Conservation (phyloP, 163 green algal species). For the Smithsoniella earleae region DNA sequence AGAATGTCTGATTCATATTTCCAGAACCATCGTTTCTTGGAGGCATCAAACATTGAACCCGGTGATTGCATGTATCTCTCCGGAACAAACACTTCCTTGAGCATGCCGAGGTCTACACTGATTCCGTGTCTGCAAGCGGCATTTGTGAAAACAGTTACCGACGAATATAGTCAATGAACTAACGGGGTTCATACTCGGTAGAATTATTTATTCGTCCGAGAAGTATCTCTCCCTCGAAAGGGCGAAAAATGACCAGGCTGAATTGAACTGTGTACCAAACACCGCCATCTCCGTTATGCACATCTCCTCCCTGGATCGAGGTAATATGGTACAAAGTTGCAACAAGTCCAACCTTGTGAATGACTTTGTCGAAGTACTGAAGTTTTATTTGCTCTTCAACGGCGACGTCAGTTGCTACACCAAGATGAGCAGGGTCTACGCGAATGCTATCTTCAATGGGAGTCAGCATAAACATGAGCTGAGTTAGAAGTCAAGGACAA, state of each 20-base stretch:
- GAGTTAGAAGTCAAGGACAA: too few relatives aligned
- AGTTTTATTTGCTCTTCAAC: constrained; percentile 62
- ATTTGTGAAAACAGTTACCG: not conserved
- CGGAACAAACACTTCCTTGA: constrained; percentile 78
- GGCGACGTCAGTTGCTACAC: constrained; percentile 49
- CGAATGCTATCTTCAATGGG: constrained; percentile 66
- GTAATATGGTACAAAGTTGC: constrained; percentile 83
- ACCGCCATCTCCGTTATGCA: constrained; percentile 75
- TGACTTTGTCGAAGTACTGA: constrained; percentile 68
- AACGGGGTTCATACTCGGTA: constrained; percentile 40
- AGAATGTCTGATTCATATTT: constrained; percentile 66
- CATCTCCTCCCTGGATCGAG: constrained; percentile 65
- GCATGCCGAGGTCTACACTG: constrained; percentile 80
- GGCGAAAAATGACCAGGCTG: constrained; percentile 77
- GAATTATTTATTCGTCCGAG: constrained; percentile 62
- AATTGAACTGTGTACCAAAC: constrained; percentile 69
- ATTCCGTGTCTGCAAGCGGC: constrained; percentile 51
- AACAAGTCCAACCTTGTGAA: constrained; percentile 69
- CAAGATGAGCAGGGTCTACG: constrained; percentile 60
- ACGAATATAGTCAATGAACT: not conserved
- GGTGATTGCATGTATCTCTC: constrained; percentile 46
- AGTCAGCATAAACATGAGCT: constrained; percentile 70
- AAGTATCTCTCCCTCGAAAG: constrained; percentile 77
- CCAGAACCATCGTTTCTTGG: constrained; percentile 68
- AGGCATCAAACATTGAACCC: constrained; percentile 50